These are phyloP conservation scores for Debaryomyces sp. DNA, from an alignment of 1,139 yeast genomes.

Conservation along the genomic window DNA sequence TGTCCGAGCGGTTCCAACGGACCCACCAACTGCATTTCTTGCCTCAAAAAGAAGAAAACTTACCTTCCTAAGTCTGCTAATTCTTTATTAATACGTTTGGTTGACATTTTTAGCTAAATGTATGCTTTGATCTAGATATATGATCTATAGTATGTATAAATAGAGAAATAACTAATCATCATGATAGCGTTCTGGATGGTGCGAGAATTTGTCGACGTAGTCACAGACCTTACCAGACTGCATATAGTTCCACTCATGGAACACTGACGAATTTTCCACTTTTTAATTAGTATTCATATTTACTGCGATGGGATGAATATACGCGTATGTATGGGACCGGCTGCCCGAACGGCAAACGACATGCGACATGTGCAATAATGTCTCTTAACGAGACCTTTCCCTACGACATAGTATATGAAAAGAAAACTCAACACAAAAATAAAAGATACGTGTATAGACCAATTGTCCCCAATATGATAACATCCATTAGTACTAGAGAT, in stretches of 20 bases:
- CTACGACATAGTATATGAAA: too few species aligned
- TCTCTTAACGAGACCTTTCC: too few species aligned
- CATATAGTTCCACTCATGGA: slow-evolving; percentile 1
- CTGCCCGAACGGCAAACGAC: neutral
- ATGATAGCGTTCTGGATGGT: slow-evolving; percentile 2
- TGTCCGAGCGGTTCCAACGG: neutral
- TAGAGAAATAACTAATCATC: slow-evolving; percentile 4
- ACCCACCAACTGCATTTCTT: neutral
- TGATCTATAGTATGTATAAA: slow-evolving; percentile 3
- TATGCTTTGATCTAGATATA: neutral
- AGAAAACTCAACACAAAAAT: neutral
- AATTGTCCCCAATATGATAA: neutral
- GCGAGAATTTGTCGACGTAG: slow-evolving; percentile 9
- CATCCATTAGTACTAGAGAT: neutral
- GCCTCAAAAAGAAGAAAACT: slow-evolving; percentile 33
- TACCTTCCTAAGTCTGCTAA: slow-evolving; percentile 92
- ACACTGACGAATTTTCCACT: slow-evolving; percentile 6
- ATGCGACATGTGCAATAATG: neutral
- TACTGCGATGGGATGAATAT: neutral
- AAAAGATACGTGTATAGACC: neutral
- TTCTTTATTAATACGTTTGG: slow-evolving; percentile 95
- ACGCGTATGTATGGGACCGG: neutral
- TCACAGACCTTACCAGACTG: neutral
- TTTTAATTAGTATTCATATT: neutral
- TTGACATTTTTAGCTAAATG: slow-evolving; percentile 56